phyloP scores from a whole-genome alignment of 768 basidiomycete species.

The Dendrothele bispora region DNA sequence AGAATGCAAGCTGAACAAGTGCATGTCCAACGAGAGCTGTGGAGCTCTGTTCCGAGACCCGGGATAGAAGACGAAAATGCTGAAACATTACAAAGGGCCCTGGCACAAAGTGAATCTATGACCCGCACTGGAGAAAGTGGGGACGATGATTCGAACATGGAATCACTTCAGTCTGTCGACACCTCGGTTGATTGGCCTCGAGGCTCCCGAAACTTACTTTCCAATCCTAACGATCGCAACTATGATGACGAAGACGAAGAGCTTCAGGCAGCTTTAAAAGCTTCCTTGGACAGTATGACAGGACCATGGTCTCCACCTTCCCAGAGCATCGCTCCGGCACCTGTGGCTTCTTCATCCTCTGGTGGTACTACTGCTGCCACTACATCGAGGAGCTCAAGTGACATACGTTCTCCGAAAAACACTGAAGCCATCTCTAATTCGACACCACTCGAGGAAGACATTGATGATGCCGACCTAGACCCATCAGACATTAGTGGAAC shows the following conservation, averaged over 20 bases:
- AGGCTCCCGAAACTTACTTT: neutral
- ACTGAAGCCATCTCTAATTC: slow-evolving; percentile 10
- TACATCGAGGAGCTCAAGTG: no score
- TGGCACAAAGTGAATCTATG: slow-evolving; percentile 59
- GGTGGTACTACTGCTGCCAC: neutral
- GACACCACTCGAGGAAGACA: slow-evolving; percentile 11
- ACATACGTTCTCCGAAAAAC: no score
- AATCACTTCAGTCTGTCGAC: slow-evolving; percentile 22
- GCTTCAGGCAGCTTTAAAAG: slow-evolving; percentile 83
- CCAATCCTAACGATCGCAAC: slow-evolving; percentile 36
- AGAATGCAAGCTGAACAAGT: slow-evolving; percentile 69
- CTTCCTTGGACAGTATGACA: slow-evolving; percentile 71
- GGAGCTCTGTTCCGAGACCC: slow-evolving; percentile 34
- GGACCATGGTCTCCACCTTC: slow-evolving; percentile 44
- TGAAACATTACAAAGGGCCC: slow-evolving; percentile 52
- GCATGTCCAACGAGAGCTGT: slow-evolving; percentile 60
- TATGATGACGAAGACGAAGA: slow-evolving; percentile 89
- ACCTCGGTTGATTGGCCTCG: slow-evolving; percentile 4
- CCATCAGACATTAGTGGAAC: slow-evolving; percentile 34
- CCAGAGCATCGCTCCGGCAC: slow-evolving; percentile 7
- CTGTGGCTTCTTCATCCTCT: slow-evolving; percentile 2
- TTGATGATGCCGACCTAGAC: slow-evolving; percentile 37
- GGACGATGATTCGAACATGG: slow-evolving; percentile 13
- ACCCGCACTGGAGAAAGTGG: slow-evolving; percentile 28
- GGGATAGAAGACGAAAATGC: slow-evolving; percentile 61